These are phyloP conservation scores for Hygrophila difformis DNA, from an alignment of 257 asterid species.

Conservation along the genomic window DNA sequence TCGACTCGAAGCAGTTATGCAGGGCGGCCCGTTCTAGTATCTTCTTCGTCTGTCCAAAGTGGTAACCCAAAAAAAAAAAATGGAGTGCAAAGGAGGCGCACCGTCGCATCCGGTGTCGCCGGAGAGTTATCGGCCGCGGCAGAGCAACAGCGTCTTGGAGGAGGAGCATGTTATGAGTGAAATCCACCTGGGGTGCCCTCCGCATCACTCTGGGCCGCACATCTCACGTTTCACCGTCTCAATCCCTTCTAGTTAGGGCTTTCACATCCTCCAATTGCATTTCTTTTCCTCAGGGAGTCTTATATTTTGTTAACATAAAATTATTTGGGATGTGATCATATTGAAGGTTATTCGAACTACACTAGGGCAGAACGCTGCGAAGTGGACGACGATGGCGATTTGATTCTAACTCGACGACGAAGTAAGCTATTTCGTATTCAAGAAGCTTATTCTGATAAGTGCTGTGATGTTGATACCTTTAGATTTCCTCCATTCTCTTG, in stretches of 20 bases:
- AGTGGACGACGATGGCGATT: constrained; percentile 94
- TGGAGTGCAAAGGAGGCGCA: constrained; percentile 21
- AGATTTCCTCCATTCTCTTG: too few species aligned
- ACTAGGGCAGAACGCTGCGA: constrained; percentile 22
- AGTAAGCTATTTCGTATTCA: constrained; percentile 29
- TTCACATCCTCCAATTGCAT: not conserved
- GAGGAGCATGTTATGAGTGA: constrained; percentile 94
- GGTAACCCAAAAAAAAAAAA: constrained; percentile 9
- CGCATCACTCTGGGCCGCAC: constrained; percentile 51
- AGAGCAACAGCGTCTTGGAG: constrained; percentile 18
- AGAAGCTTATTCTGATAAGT: too few species aligned
- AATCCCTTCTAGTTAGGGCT: constrained; percentile 39
- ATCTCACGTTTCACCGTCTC: constrained; percentile 61
- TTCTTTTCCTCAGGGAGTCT: not conserved
- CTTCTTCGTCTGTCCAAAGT: not conserved
- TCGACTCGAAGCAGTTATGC: too few species aligned
- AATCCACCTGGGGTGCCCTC: constrained; percentile 87
- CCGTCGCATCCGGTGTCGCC: constrained; percentile 19
- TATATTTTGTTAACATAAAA: not conserved
- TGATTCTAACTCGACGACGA: constrained; percentile 45
- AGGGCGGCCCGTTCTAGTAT: not conserved
- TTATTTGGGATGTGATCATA: constrained; percentile 28
- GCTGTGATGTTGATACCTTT: too few species aligned
- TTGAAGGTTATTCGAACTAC: constrained; percentile 18
- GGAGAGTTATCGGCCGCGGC: constrained; percentile 7